Percentiles rank a stretch among this genome's conserved stretches.
Conservation (phyloP, 2,329 filamentous ascomycete genomes). For the Botrytis pseudocinerea region DNA sequence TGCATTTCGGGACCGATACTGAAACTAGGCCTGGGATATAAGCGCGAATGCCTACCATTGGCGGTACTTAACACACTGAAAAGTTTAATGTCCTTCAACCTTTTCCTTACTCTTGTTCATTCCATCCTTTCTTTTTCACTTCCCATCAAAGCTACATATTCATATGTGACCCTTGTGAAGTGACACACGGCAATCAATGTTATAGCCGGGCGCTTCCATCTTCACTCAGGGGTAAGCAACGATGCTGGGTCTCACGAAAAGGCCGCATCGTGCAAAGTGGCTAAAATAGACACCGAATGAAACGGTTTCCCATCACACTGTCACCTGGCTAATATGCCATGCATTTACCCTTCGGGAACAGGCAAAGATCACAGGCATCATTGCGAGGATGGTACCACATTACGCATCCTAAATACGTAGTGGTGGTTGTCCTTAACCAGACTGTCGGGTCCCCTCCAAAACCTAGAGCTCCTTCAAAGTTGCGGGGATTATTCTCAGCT, state of each 20-base stretch:
- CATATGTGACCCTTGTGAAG: not conserved
- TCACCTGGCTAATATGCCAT: not conserved
- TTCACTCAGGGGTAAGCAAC: not conserved
- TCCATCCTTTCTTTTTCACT: not conserved
- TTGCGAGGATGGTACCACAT: not conserved
- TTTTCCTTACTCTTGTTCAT: not conserved
- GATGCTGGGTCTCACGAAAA: not conserved
- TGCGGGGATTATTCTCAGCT: not conserved
- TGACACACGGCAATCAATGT: rapidly evolving
- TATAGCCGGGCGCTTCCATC: not conserved
- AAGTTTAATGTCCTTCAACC: not conserved
- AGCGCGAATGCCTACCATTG: not conserved
- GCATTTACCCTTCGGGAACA: not conserved
- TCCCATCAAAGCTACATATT: not conserved
- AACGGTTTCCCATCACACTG: not conserved
- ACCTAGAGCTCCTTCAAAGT: not conserved
- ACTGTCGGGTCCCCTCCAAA: not conserved
- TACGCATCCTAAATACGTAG: not conserved
- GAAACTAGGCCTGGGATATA: not conserved
- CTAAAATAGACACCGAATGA: not conserved
- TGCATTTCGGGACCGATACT: not conserved
- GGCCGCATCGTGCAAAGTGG: not conserved
- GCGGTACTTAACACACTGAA: not conserved
- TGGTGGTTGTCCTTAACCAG: not conserved
- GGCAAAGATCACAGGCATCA: not conserved